A percentile compares a stretch with the other conserved stretches of the same genome.
These are phyloP conservation scores for Penicillium polonicum DNA, from an alignment of 2,329 filamentous ascomycete genomes.

Conservation along the genomic window DNA sequence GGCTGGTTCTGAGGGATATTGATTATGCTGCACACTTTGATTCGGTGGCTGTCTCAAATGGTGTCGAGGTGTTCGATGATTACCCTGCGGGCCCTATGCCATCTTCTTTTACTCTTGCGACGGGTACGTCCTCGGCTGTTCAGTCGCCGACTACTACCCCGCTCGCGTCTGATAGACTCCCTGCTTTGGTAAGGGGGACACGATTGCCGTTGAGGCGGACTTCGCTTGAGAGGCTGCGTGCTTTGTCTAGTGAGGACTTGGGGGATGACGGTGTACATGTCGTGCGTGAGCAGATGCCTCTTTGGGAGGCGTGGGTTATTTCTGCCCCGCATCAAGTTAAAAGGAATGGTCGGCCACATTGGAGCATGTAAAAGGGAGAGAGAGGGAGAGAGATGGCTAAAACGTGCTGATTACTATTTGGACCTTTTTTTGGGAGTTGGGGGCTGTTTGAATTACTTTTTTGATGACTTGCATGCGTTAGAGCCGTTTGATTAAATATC, in stretches of 20 bases:
- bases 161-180: background rate
- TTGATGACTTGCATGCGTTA: background rate
- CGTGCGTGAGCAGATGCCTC: constrained; percentile 30
- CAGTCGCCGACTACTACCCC: background rate
- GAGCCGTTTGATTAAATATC: background rate
- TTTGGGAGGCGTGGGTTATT: constrained; percentile 44
- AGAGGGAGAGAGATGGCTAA: background rate
- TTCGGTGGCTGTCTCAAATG: constrained; percentile 31
- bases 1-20: constrained; percentile 62
- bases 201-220: constrained; percentile 8
- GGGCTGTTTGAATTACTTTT: constrained; percentile 15
- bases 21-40: constrained; percentile 59
- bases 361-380: background rate
- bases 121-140: constrained; percentile 11
- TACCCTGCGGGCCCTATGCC: background rate
- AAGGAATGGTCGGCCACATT: constrained; percentile 5
- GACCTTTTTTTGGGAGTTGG: constrained; percentile 6
- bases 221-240: constrained; percentile 28
- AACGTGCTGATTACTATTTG: background rate
- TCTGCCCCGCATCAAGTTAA: constrained; percentile 17
- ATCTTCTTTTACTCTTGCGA: constrained; percentile 21
- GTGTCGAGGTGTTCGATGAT: constrained; percentile 20
- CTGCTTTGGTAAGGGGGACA: background rate
- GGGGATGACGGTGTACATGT: constrained; percentile 40
- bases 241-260: constrained; percentile 33